Evolutionary conservation across 225 moss, liverwort and hornwort species (phyloP).

Genomic region (Marchantia paleacea): DNA sequence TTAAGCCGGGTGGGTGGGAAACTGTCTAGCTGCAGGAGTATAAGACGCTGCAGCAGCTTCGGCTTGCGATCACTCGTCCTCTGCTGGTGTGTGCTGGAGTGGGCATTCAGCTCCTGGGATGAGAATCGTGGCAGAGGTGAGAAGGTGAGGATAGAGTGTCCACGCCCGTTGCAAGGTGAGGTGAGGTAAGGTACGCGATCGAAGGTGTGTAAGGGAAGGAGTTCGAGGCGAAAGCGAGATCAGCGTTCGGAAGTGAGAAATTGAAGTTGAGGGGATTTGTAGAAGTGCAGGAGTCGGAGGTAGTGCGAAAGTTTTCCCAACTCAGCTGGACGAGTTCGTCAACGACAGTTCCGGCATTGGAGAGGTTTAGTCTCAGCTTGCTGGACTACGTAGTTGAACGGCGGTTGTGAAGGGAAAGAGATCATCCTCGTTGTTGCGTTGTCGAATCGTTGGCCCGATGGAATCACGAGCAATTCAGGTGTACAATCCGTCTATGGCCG

Average conservation of each 20-base stretch:
- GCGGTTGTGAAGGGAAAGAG: neutral
- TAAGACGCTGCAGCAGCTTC: neutral
- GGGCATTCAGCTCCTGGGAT: neutral
- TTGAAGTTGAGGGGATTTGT: neutral
- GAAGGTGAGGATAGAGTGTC: neutral
- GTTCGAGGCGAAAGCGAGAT: neutral
- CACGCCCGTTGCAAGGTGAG: neutral
- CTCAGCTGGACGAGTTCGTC: no score
- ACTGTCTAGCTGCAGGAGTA: neutral
- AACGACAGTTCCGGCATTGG: neutral
- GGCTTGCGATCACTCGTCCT: neutral
- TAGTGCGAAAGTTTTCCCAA: neutral
- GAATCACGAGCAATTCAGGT: conserved; percentile 10
- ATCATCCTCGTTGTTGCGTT: neutral
- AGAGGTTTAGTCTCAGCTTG: neutral
- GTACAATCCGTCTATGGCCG: conserved; percentile 12
- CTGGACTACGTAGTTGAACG: neutral
- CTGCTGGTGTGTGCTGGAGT: neutral
- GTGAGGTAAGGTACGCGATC: neutral
- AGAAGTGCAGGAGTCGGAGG: neutral
- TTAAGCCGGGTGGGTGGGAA: neutral
- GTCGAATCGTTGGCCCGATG: neutral
- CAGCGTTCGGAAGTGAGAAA: neutral
- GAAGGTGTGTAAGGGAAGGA: neutral
- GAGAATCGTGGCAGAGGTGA: neutral